Conservation (phyloP, 129 eudicot species). For the Flaveria trinervia region DNA sequence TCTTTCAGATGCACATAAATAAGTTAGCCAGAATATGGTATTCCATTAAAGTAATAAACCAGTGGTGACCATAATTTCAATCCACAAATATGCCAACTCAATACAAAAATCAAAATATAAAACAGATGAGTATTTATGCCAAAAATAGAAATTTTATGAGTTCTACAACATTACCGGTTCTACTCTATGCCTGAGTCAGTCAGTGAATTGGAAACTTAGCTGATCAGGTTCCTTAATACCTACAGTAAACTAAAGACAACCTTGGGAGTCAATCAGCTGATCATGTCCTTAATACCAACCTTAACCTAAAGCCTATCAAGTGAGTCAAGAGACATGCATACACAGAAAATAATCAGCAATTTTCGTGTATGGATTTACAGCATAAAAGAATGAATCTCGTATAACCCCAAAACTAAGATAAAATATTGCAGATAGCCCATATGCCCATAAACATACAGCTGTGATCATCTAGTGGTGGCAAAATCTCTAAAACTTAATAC, state of each 20-base stretch:
- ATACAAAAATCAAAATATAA: too few relatives aligned
- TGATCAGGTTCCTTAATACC: not conserved
- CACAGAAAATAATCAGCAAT: slow-evolving; percentile 2
- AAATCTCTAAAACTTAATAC: too few relatives aligned
- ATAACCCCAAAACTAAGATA: not conserved
- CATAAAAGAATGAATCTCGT: not conserved
- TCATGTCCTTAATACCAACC: not conserved
- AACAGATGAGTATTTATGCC: too few relatives aligned
- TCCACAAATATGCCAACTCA: not conserved
- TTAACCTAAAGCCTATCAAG: not conserved
- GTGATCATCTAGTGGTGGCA: too few relatives aligned
- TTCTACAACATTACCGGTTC: not conserved
- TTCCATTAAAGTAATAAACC: not conserved
- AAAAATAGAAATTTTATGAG: not conserved
- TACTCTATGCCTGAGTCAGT: not conserved
- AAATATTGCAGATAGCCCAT: slow-evolving; percentile 7
- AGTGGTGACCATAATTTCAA: not conserved
- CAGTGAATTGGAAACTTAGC: not conserved
- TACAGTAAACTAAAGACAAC: not conserved
- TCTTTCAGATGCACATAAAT: too few relatives aligned
- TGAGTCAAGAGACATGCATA: not conserved
- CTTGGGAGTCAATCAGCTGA: not conserved
- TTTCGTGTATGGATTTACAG: not conserved
- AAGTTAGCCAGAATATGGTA: too few relatives aligned
- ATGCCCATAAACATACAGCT: not conserved